Base-by-base conservation (phyloP, 805 yeast species). In the Wickerhamiella alocasiicola region DNA sequence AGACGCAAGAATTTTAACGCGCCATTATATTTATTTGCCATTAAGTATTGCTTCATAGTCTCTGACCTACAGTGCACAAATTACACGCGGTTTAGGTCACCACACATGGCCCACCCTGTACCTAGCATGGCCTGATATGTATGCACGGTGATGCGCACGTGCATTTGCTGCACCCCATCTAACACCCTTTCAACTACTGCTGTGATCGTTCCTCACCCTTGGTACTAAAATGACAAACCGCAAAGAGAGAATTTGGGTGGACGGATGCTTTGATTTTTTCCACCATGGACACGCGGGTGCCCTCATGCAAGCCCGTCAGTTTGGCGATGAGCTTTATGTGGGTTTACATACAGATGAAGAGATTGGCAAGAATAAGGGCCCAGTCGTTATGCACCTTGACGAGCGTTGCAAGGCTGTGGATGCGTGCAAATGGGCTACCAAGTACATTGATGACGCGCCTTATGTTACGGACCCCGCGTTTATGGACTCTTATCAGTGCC, bases 201-300 rank as follows among this genome's bases (percentile, higher is more conserved):
- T n/a, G n/a, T n/a, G n/a, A n/a, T n/a, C n/a, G n/a, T n/a, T n/a
- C n/a, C n/a, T n/a, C n/a, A n/a, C n/a, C n/a, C n/a, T n/a, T n/a
- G n/a, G n/a, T n/a, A n/a, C n/a, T 16, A 31, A 3, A 9, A 32
- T 32, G 36, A 20, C 34, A 5, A 34, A 34, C 31, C 38, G 29
- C 27, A 12, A 19, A 6, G 39, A 36, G 36, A 55, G 79, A 39
- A 79, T 88, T 45, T 91, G 98, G 98, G 75, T 91, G 21, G 98
- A 91, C 59, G 98, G 98, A 0, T 91, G 98, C 57, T 91, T 91
- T 62, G 98, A 91, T 60, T 91, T 91, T 63, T 83, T 94, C 31
- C 98, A 91, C 58, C 97, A 91, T 55, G 97, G 71, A 18, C 98
- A 91, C 54, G 94, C 96, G 2, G 96, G 96, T 23, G 98, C 97